Base-by-base conservation (phyloP, 1,139 yeast species). In the Blastobotrys illinoisensis region DNA sequence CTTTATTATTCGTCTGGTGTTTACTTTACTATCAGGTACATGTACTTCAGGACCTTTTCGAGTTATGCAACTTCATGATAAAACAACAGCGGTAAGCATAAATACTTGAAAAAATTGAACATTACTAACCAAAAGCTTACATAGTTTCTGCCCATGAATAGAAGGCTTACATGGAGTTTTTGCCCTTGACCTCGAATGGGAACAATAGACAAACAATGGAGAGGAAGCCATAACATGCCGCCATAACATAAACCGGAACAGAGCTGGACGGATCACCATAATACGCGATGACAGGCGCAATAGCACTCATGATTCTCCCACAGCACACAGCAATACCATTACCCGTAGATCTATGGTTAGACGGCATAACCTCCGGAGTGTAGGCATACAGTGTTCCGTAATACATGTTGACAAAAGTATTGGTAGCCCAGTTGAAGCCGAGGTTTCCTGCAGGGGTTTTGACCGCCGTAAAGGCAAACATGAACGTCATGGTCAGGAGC, bases 311-410 rank as follows among this genome's bases (percentile, higher is more conserved):
- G n/a, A 74, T 64, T 61, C 85, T 72, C 47, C 76, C 74, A 46
- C 71, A 67, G 1, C 79, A 74, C 51, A 79, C 72, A 13, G 81
- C 74, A 28, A 81, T 61, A 16, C 82, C 81, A 59, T 76, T 75
- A 16, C 85, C 85, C 0, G 85, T 80, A 2, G 80, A 80, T 61
- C 86, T 70, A 21, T 81, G 80, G 18, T 70, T 68, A 1, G 83
- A 73, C 1, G 85, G 85, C 65, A 81, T 72, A 24, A 80, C 81
- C 64, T 81, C 86, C 0, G 85, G 85, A 1, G 84, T 78, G 58
- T 78, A 80, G 1, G 84, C 85, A 63, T 79, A 81, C 44, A 81
- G 70, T 52, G 77, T 76, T 1, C 82, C 82, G 61, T 79, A 80
- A 66, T 80, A 81, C 51, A 81, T 73, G 64, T 80, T 78, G 59